A percentile compares a stretch with the other conserved stretches of the same genome.
Evolutionary conservation across 352 stramenopile genomes (phyloP).

Genomic region (Phytophthora agathidicida): DNA sequence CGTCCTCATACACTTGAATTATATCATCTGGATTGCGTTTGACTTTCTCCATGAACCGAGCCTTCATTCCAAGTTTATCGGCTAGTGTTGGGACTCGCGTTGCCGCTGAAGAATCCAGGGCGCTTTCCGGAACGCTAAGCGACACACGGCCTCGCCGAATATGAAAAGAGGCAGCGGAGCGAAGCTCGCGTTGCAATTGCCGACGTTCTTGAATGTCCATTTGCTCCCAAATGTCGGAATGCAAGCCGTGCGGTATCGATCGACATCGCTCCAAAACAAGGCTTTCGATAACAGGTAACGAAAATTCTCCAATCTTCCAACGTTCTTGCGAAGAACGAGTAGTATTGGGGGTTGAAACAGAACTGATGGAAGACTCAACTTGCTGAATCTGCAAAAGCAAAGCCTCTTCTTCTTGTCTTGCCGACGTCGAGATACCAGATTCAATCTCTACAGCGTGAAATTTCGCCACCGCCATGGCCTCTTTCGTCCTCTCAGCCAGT

Average conservation of each 20-base stretch:
- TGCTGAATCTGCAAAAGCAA: slow-evolving; percentile 29
- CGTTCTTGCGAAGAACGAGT: no score
- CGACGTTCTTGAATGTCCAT: slow-evolving; percentile 26
- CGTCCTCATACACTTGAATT: slow-evolving; percentile 37
- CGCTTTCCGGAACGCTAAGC: background rate
- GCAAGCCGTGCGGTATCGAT: slow-evolving; percentile 35
- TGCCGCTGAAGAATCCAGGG: background rate
- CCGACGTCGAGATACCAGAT: background rate
- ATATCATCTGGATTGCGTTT: slow-evolving; percentile 30
- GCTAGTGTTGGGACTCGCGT: slow-evolving; percentile 26
- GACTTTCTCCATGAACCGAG: slow-evolving; percentile 44
- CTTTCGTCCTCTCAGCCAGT: slow-evolving; percentile 36
- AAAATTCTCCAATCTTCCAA: no score
- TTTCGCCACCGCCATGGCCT: slow-evolving; percentile 40
- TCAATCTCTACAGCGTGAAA: slow-evolving; percentile 8
- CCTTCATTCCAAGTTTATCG: slow-evolving; percentile 53
- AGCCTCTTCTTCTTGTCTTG: slow-evolving; percentile 13
- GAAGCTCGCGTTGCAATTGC: slow-evolving; percentile 40
- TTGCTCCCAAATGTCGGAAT: slow-evolving; percentile 37
- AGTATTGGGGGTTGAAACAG: no score
- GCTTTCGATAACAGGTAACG: background rate
- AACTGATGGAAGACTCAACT: slow-evolving; percentile 14
- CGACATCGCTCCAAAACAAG: slow-evolving; percentile 39
- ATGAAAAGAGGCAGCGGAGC: slow-evolving; percentile 31
- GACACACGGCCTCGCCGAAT: slow-evolving; percentile 42